phyloP scores from a whole-genome alignment of 1,284 basidiomycete species.

The Marasmius sp. region DNA sequence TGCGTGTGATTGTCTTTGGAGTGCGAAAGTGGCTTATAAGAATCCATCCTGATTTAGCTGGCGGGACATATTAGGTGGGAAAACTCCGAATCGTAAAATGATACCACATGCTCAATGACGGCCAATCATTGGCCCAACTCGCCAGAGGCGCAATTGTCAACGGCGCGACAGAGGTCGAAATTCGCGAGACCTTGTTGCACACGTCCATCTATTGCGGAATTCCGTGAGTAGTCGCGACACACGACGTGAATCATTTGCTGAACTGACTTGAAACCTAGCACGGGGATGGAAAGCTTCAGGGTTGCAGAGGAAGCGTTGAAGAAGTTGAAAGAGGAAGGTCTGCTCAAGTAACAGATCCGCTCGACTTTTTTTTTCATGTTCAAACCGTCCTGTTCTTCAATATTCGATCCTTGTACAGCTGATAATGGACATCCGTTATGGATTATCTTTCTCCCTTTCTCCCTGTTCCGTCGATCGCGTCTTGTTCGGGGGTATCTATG shows the following conservation, averaged over 20 bases:
- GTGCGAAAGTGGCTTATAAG: background rate
- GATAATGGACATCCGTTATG: too few relatives aligned
- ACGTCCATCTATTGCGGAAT: conserved; percentile 39
- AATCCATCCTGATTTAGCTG: conserved; percentile 21
- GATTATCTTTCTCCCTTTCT: background rate
- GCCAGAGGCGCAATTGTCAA: conserved; percentile 39
- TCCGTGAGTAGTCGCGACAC: conserved; percentile 17
- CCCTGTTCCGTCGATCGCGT: background rate
- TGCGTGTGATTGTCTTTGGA: conserved; percentile 14
- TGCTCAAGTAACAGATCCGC: background rate
- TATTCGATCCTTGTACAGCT: too few relatives aligned
- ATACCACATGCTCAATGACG: background rate
- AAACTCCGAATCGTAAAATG: background rate
- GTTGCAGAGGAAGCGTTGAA: conserved; percentile 36
- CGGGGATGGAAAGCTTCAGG: conserved; percentile 39
- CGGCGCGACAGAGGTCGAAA: conserved; percentile 39
- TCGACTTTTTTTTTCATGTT: too few relatives aligned
- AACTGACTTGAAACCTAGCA: conserved; percentile 8
- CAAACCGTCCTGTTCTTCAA: too few relatives aligned
- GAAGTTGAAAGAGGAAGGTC: conserved; percentile 35
- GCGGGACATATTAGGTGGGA: conserved; percentile 36
- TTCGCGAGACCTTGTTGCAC: conserved; percentile 40
- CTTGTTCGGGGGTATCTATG: too few relatives aligned
- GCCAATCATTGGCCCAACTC: background rate
- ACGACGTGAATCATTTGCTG: background rate